Conservation (phyloP, 805 yeast genomes). For the Tetrapisispora phaffii region DNA sequence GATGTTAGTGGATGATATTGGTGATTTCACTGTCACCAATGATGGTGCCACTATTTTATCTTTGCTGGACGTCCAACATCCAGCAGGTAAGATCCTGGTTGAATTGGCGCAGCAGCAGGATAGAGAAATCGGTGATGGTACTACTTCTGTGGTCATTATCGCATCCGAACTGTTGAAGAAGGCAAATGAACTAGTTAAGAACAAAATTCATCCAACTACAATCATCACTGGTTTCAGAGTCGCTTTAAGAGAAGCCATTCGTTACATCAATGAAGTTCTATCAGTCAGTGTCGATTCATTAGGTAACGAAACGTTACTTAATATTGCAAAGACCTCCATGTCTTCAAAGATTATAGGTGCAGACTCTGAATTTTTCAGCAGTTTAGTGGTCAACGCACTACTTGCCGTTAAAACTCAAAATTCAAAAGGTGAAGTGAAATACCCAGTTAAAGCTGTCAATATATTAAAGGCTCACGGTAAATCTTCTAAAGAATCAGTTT, state of each 20-base stretch:
- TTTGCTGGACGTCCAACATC: conserved; percentile 91
- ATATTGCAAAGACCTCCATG: conserved; percentile 95
- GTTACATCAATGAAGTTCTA: conserved; percentile 76
- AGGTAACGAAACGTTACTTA: conserved; percentile 75
- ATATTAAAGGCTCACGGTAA: conserved; percentile 95
- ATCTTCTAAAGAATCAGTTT: conserved; percentile 73
- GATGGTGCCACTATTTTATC: conserved; percentile 96
- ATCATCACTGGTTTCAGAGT: conserved; percentile 93
- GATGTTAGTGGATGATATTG: conserved; percentile 97
- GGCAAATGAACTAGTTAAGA: conserved; percentile 87
- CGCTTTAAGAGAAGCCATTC: conserved; percentile 83
- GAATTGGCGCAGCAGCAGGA: conserved; percentile 98
- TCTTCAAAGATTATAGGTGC: conserved; percentile 92
- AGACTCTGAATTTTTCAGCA: conserved; percentile 81
- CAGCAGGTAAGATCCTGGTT: conserved; percentile 94
- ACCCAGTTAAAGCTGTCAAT: conserved; percentile 96
- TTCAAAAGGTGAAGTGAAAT: conserved; percentile 75
- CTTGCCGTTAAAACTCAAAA: conserved; percentile 88
- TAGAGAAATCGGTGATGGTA: conserved; percentile 96
- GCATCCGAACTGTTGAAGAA: conserved; percentile 87
- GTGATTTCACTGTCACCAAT: conserved; percentile 96
- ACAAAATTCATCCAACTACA: conserved; percentile 95
- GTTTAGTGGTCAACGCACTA: conserved; percentile 91
- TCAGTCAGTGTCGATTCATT: conserved; percentile 69
- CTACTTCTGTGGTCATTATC: conserved; percentile 93